Evolutionary conservation across 179 eudicot genomes (phyloP).

Genomic region (Actinidia arguta): DNA sequence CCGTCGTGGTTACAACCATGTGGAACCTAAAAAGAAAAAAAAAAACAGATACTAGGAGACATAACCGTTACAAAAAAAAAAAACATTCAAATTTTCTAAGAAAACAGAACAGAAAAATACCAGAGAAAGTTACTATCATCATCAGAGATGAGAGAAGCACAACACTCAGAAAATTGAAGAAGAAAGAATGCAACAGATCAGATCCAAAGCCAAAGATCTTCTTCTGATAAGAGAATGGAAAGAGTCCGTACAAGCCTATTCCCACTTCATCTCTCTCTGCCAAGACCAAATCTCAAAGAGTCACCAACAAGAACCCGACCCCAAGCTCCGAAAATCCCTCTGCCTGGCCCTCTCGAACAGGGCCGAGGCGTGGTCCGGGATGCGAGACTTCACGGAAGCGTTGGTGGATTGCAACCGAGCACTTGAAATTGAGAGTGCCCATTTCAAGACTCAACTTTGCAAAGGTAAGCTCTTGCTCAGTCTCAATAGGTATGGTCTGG

Average conservation of each 20-base stretch:
- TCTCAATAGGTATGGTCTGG: slow-evolving; percentile 55
- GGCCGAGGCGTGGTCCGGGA: slow-evolving; percentile 64
- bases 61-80: slow-evolving; percentile 23
- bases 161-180: slow-evolving; percentile 44
- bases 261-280: slow-evolving; percentile 71
- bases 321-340: slow-evolving; percentile 66
- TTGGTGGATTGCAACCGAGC: slow-evolving; percentile 76
- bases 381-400: slow-evolving; percentile 45
- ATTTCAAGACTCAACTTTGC: slow-evolving; percentile 74
- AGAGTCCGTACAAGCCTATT: slow-evolving; percentile 58
- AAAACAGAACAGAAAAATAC: neutral
- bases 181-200: slow-evolving; percentile 61
- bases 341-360: slow-evolving; percentile 79
- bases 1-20: slow-evolving; percentile 13
- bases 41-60: neutral
- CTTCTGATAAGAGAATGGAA: slow-evolving; percentile 76
- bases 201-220: slow-evolving; percentile 85
- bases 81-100: neutral
- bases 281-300: slow-evolving; percentile 38
- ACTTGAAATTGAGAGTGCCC: slow-evolving; percentile 51
- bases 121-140: neutral
- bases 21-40: neutral
- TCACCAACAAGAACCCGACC: slow-evolving; percentile 30
- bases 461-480: slow-evolving; percentile 79
- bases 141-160: slow-evolving; percentile 20